These are phyloP conservation scores for Sclerotinia subarctica DNA, from an alignment of 2,329 filamentous ascomycete genomes.

Conservation along the genomic window DNA sequence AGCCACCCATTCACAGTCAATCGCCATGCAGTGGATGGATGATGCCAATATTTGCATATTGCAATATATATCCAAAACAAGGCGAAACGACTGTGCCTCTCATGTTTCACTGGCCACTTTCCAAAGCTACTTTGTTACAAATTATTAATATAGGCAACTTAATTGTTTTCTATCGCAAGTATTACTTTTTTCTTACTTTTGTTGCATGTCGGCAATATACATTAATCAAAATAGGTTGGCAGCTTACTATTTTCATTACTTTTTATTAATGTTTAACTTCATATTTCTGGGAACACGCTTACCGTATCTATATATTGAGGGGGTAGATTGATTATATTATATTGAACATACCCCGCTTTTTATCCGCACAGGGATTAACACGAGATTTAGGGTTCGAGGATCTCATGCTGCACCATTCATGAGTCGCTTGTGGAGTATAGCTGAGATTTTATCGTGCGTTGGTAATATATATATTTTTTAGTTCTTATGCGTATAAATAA, in stretches of 20 bases:
- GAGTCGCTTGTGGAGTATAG: neutral
- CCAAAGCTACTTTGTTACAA: neutral
- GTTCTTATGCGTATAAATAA: neutral
- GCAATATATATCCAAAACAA: slow-evolving; percentile 1
- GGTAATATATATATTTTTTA: neutral
- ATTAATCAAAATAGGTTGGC: slow-evolving; percentile 13
- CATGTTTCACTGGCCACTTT: neutral
- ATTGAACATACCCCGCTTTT: slow-evolving; percentile 8
- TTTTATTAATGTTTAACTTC: neutral
- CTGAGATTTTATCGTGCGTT: neutral
- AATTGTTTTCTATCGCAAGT: neutral
- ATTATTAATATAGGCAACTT: neutral
- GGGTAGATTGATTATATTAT: slow-evolving; percentile 6
- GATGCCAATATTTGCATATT: neutral
- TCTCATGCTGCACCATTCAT: neutral
- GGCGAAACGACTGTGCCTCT: neutral
- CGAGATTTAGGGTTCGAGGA: neutral
- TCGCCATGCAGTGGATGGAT: neutral
- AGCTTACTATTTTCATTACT: slow-evolving; percentile 3
- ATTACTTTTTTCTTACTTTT: neutral
- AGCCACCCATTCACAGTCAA: neutral
- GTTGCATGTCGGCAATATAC: slow-evolving; percentile 1
- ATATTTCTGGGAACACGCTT: neutral
- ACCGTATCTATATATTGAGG: slow-evolving; percentile 12
- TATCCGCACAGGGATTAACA: slow-evolving; percentile 12